phyloP scores from a whole-genome alignment of 768 basidiomycete species.

The Xerocomellus dryophilus region DNA sequence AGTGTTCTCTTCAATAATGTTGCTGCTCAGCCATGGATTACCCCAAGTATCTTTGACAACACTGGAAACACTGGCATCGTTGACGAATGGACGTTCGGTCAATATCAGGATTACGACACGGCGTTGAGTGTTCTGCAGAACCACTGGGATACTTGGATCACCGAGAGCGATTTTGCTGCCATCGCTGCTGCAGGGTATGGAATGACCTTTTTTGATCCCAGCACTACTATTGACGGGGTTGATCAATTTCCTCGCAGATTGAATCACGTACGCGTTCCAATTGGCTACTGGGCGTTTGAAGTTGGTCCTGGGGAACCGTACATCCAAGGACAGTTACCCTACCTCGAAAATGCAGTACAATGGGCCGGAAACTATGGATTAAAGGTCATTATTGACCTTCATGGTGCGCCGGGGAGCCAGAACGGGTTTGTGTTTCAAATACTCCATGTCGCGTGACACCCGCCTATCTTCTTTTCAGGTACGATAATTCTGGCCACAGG shows the following conservation, averaged over 20 bases:
- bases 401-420: slow-evolving; percentile 80
- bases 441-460: neutral
- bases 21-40: slow-evolving; percentile 67
- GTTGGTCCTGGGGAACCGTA: slow-evolving; percentile 75
- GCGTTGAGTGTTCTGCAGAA: slow-evolving; percentile 52
- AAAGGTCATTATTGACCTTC: slow-evolving; percentile 80
- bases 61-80: slow-evolving; percentile 52
- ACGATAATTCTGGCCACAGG: slow-evolving; percentile 77
- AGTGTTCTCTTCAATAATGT: slow-evolving; percentile 33
- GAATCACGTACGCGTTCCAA: slow-evolving; percentile 80
- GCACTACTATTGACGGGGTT: slow-evolving; percentile 1
- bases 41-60: slow-evolving; percentile 66
- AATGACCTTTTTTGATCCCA: neutral
- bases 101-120: slow-evolving; percentile 49
- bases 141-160: slow-evolving; percentile 86
- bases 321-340: slow-evolving; percentile 72
- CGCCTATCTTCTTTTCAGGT: slow-evolving; percentile 40
- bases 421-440: slow-evolving; percentile 53
- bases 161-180: slow-evolving; percentile 69
- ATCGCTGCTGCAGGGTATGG: slow-evolving; percentile 73
- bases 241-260: slow-evolving; percentile 42
- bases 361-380: slow-evolving; percentile 72
- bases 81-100: slow-evolving; percentile 79
- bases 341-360: slow-evolving; percentile 58
- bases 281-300: slow-evolving; percentile 91